Base-by-base conservation (phyloP, 495 filamentous ascomycete genomes). In the Pyrenopolyporus hunteri region DNA sequence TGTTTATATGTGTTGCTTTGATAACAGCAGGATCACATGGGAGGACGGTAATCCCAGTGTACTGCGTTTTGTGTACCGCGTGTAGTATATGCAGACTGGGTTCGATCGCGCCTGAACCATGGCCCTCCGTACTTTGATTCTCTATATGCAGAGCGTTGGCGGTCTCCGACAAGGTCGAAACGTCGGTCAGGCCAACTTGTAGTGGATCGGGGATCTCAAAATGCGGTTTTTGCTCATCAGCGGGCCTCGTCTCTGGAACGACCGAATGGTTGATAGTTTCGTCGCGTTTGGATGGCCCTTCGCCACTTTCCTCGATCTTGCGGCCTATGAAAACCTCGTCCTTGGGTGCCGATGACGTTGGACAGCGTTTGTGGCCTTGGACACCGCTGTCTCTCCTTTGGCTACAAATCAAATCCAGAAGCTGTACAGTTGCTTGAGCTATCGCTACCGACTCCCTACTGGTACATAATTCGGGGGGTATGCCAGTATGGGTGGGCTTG, bases 401-500 rank as follows among this genome's bases (percentile, higher is more conserved):
- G 3, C 32, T 19, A 42, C 13, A 23, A 1, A 40, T 43, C 1
- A 10, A 20, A 26, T 49, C 35, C 32, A 40, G 46, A 14, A 29
- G 9, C 32, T 39, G 16, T 17, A 40, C 26, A 22, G 60, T 22
- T 53, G 10, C 25, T 39, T 52, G 31, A 10, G 26, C 13, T 39
- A 17, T 39, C 6, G n/a, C 33, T 29, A 14, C 25, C 11, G 25
- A 23, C 20, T 52, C 52, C 39, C 25, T 29, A 17, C 11, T 22
- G 25, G 22, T 14, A 10, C 28, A 23, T 9, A 50, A 36, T n/a
- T 52, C 35, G 20, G 46, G 42, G 4, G 45, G 20, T 2, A 44
- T 50, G 14, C 23, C 37, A 19, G 56, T 57, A 45, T 68, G 57
- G 19, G 53, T 50, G 23, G 28, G 47, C 43, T 35, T 14, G 3